phyloP scores from a whole-genome alignment of 768 basidiomycete genomes.

The Lentinula edodes region DNA sequence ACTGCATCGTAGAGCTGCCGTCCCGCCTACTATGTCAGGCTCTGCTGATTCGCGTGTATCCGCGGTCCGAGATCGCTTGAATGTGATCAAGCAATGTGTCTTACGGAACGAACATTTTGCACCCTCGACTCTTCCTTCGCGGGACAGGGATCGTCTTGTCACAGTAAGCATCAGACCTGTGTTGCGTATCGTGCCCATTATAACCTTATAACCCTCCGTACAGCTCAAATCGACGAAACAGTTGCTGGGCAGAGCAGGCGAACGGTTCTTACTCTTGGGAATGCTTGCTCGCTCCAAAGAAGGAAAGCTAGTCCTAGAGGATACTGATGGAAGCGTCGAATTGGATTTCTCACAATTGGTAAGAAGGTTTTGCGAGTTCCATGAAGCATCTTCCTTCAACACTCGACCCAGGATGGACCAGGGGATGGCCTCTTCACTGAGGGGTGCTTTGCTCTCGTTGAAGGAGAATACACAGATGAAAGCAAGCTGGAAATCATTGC shows the following conservation, averaged over 20 bases:
- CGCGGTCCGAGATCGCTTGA: conserved; percentile 78
- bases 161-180: conserved; percentile 48
- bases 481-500: conserved; percentile 85
- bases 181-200: neutral
- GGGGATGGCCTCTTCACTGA: conserved; percentile 96
- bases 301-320: conserved; percentile 87
- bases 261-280: conserved; percentile 89
- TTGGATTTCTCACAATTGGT: conserved; percentile 88
- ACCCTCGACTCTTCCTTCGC: conserved; percentile 87
- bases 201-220: neutral
- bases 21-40: conserved; percentile 67
- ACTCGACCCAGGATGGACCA: conserved; percentile 60
- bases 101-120: conserved; percentile 97
- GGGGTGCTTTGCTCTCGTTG: conserved; percentile 90
- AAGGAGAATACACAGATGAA: conserved; percentile 95
- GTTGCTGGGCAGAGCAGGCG: conserved; percentile 82
- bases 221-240: conserved; percentile 96
- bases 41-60: conserved; percentile 76
- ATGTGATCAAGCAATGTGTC: conserved; percentile 90
- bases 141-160: conserved; percentile 81
- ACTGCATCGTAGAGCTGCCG: conserved; percentile 36
- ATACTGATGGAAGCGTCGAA: conserved; percentile 85
- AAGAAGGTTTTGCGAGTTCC: conserved; percentile 18
- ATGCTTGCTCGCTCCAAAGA: conserved; percentile 89
- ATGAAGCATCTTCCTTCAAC: conserved; percentile 6